A percentile compares a stretch with the other conserved stretches of the same genome.
Conservation (phyloP, 192 early-diverging fungal species). For the Lobosporangium transversale region DNA sequence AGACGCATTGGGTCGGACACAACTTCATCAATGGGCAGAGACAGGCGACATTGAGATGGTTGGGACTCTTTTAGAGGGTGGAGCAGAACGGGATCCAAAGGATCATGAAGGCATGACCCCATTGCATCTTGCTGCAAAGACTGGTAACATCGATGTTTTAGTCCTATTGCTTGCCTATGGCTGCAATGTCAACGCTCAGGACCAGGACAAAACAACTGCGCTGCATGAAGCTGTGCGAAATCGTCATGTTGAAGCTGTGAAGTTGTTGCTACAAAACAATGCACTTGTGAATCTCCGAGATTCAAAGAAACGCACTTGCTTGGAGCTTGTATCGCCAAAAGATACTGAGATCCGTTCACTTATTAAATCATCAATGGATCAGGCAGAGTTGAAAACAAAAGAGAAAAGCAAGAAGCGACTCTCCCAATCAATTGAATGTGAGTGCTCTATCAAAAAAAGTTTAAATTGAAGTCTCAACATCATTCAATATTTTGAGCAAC, state of each 20-base stretch:
- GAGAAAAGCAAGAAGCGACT: conserved; percentile 45
- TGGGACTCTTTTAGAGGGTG: conserved; percentile 63
- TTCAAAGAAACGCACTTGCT: conserved; percentile 60
- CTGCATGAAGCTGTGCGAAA: conserved; percentile 72
- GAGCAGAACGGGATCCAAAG: conserved; percentile 65
- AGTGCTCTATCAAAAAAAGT: neutral
- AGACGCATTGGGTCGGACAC: conserved; percentile 72
- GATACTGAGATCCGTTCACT: conserved; percentile 37
- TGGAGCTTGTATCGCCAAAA: conserved; percentile 60
- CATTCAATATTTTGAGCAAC: too few relatives aligned
- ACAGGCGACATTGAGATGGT: conserved; percentile 67
- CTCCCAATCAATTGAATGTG: conserved; percentile 34
- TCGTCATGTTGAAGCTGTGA: conserved; percentile 54
- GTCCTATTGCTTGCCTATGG: conserved; percentile 61
- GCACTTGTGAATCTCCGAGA: conserved; percentile 61
- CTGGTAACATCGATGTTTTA: conserved; percentile 59
- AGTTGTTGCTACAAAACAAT: conserved; percentile 56
- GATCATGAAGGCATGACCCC: conserved; percentile 77
- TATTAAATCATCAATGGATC: conserved; percentile 28
- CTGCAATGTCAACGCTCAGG: conserved; percentile 69
- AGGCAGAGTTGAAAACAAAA: conserved; percentile 48
- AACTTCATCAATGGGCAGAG: conserved; percentile 70
- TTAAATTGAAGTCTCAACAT: too few relatives aligned
- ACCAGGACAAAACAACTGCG: conserved; percentile 66
- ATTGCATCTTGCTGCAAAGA: conserved; percentile 71